These are phyloP conservation scores for Geotrichum cucujoidarum DNA, from an alignment of 1,139 yeast species.

Conservation along the genomic window DNA sequence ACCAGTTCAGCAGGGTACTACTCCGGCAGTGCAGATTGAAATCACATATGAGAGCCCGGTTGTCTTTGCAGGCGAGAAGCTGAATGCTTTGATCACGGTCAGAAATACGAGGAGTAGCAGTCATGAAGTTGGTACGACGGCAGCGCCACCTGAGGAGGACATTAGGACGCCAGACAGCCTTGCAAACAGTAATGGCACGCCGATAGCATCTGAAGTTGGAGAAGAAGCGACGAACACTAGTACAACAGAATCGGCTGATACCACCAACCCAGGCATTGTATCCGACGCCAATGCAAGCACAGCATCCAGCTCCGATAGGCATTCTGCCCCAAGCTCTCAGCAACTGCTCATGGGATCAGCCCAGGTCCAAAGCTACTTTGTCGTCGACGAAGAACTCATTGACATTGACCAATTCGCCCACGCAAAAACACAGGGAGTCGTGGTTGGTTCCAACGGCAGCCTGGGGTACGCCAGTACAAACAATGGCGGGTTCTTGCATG, in stretches of 20 bases:
- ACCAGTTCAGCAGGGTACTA: constrained; percentile 4
- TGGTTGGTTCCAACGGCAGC: constrained; percentile 44
- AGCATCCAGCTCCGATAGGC: too few species aligned
- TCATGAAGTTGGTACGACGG: too few species aligned
- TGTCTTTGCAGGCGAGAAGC: constrained; percentile 40
- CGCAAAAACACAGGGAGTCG: constrained; percentile 44
- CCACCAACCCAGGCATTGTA: constrained; percentile 13
- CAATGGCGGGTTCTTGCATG: constrained; percentile 26
- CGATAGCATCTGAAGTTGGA: neutral
- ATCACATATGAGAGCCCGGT: constrained; percentile 40
- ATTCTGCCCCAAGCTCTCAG: constrained; percentile 22
- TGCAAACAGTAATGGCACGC: neutral
- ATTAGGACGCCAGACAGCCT: neutral
- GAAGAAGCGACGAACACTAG: neutral
- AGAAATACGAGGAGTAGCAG: constrained; percentile 28
- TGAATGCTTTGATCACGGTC: constrained; percentile 35
- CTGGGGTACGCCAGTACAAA: constrained; percentile 16
- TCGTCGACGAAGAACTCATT: constrained; percentile 53
- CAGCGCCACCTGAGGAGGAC: constrained; percentile 13
- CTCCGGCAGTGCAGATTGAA: constrained; percentile 34
- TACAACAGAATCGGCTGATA: constrained; percentile 13
- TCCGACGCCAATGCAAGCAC: constrained; percentile 12
- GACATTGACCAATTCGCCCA: constrained; percentile 43
- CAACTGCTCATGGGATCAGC: constrained; percentile 61
- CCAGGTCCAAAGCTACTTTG: constrained; percentile 69